Conservation (phyloP, 202 grass and related monocot genomes). For the Digitaria exilis region DNA sequence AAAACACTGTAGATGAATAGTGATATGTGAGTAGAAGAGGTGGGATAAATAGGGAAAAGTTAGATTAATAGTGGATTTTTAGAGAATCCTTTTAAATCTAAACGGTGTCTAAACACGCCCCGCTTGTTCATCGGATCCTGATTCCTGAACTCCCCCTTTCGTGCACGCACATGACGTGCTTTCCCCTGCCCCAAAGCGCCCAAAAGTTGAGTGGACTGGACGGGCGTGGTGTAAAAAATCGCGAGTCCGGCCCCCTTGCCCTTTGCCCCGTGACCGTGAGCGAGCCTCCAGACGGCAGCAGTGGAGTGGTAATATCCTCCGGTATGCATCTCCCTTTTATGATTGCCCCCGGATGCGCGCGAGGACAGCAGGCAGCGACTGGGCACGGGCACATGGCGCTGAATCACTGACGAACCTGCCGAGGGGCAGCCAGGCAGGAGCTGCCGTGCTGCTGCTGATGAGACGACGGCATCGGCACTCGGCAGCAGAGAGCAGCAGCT, state of each 20-base stretch:
- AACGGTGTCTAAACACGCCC: too few species aligned
- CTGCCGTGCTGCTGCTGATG: neutral
- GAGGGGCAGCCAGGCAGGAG: neutral
- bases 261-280: neutral
- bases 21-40: too few species aligned
- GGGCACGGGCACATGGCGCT: conserved; percentile 63
- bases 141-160: conserved; percentile 24
- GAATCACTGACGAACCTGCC: conserved; percentile 41
- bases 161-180: conserved; percentile 44
- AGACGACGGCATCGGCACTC: neutral
- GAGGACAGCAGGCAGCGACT: conserved; percentile 52
- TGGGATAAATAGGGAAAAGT: too few species aligned
- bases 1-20: too few species aligned
- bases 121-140: conserved; percentile 36
- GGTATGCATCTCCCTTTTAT: conserved; percentile 41
- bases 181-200: conserved; percentile 37
- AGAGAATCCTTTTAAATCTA: too few species aligned
- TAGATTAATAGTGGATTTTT: too few species aligned
- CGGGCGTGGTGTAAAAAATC: neutral
- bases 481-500: neutral
- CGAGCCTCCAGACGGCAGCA: too few species aligned
- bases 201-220: conserved; percentile 34
- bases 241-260: too few species aligned
- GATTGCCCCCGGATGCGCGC: conserved; percentile 30
- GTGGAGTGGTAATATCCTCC: neutral